Conservation (phyloP, 345 rosid genomes). For the Carallia pectinifolia region DNA sequence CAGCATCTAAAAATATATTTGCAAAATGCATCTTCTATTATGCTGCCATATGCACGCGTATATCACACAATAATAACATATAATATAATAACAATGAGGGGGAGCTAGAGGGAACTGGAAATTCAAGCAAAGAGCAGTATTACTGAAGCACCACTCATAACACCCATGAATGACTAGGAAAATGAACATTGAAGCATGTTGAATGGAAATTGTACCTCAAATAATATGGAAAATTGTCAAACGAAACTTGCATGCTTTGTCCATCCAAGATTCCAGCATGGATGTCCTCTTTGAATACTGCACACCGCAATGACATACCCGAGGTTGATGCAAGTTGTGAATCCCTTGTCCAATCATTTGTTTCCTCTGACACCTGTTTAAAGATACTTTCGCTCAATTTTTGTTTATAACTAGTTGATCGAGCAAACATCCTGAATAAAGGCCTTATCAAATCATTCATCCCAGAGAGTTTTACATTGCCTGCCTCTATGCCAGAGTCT, state of each 20-base stretch:
- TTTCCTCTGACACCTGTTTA: conserved; percentile 79
- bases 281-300: conserved; percentile 59
- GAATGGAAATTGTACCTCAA: conserved; percentile 51
- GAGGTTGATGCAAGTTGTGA: conserved; percentile 60
- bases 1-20: neutral
- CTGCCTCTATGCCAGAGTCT: conserved; percentile 61
- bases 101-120: neutral
- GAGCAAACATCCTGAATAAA: conserved; percentile 58
- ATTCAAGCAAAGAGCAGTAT: neutral
- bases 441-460: conserved; percentile 64
- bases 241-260: conserved; percentile 59
- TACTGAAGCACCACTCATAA: neutral
- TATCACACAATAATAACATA: neutral
- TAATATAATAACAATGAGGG: neutral
- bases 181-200: conserved; percentile 3
- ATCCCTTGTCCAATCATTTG: conserved; percentile 61
- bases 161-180: neutral
- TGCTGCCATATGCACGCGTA: neutral
- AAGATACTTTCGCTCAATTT: conserved; percentile 64
- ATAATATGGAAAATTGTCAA: conserved; percentile 81
- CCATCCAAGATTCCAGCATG: conserved; percentile 82
- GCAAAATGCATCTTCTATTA: neutral
- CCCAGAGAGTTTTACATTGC: conserved; percentile 67
- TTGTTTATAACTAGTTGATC: conserved; percentile 54
- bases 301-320: conserved; percentile 51